Base-by-base conservation (phyloP, 2,329 filamentous ascomycete species). In the Aureobasidium sp. region DNA sequence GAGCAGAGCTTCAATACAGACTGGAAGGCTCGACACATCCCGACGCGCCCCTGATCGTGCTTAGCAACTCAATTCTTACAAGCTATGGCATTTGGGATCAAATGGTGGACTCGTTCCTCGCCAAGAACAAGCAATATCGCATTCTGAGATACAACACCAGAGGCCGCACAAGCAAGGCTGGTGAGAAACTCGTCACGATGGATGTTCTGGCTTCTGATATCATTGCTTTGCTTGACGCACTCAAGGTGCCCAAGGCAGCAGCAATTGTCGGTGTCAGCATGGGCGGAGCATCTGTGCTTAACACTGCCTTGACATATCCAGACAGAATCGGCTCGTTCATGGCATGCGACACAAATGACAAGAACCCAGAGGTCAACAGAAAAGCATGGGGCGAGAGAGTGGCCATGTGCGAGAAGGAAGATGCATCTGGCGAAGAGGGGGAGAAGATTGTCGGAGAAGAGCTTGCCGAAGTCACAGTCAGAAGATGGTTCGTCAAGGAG, bases 341-440 rank as follows among this genome's bases (percentile, higher is more conserved):
- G 26, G 82, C 87, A 3, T 92, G 89, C 73, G 90, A 94, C 74
- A 95, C 90, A 70, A 93, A 91, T 73, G 82, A 84, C 8, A 80
- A 84, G 5, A 86, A 87, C 0, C 90, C 88, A 63, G 77, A 85
- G 0, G 85, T 86, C 39, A 96, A 95, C 76, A 87, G 86, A 3
- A 82, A 85, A 52, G 88, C 89, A 0, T 96, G 91, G 91, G 84
- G 84, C 61, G 88, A 92, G 47, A 87, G 91, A 32, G 87, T 90
- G 61, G 82, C 77, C 0, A 73, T 92, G 3, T 85, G 88, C 0
- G 85, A 89, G 68, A 76, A 77, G n/a, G 78, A 84, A 65, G 73
- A 73, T 10, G 72, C 76, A 56, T 66, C 58, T 42, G 72, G 66
- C 1, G 69, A 71, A 5, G 73, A 72, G 5, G 78, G 79, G 2